Percentiles rank a stretch among this genome's conserved stretches.
These are phyloP conservation scores for Sarcocystis neurona DNA, from an alignment of 169 alveolate species.

Conservation along the genomic window DNA sequence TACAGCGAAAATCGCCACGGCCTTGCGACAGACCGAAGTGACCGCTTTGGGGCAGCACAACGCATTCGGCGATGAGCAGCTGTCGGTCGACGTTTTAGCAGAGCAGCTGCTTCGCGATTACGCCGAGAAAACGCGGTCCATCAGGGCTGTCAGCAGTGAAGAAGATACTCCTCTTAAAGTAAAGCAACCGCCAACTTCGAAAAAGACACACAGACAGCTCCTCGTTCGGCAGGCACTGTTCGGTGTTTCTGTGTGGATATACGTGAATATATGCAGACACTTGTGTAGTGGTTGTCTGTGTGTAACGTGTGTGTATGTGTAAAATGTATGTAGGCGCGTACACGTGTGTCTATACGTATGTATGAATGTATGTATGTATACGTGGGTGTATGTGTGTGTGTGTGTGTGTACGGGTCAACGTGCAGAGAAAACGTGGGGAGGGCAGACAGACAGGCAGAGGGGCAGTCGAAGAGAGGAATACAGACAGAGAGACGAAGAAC, in stretches of 20 bases:
- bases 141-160: slow-evolving; percentile 62
- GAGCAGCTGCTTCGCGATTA: slow-evolving; percentile 43
- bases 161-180: slow-evolving; percentile 62
- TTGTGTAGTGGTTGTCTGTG: no score
- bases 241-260: no score
- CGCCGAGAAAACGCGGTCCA: slow-evolving; percentile 15
- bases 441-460: neutral
- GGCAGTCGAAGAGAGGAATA: neutral
- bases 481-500: neutral
- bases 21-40: slow-evolving; percentile 58
- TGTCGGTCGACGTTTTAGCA: slow-evolving; percentile 66
- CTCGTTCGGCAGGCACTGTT: no score
- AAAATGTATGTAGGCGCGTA: no score
- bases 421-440: neutral
- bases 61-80: slow-evolving; percentile 67
- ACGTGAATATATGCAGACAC: no score
- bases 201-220: no score
- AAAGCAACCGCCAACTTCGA: neutral
- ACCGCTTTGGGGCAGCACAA: slow-evolving; percentile 49
- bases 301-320: no score
- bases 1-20: slow-evolving; percentile 46
- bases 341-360: no score
- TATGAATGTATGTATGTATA: no score
- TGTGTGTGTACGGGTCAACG: no score
- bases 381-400: no score